These are phyloP conservation scores for Cornus controversa DNA, from an alignment of 148 eudicot genomes.

Conservation along the genomic window DNA sequence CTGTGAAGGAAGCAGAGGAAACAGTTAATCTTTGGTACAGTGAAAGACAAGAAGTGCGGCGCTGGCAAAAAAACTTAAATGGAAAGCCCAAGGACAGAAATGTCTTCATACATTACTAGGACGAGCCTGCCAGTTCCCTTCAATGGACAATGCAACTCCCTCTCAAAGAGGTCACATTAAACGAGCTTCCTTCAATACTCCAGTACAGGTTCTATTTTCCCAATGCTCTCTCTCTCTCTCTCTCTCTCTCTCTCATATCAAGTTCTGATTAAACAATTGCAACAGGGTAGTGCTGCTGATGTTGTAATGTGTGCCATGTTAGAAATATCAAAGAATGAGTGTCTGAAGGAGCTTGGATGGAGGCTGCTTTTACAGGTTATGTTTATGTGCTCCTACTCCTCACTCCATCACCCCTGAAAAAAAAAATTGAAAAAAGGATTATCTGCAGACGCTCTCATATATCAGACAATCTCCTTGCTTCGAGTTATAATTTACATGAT, in stretches of 20 bases:
- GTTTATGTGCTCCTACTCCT: background rate
- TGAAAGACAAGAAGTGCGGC: slow-evolving; percentile 75
- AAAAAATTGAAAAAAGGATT: no score
- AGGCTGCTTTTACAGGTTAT: slow-evolving; percentile 82
- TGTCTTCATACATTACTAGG: slow-evolving; percentile 82
- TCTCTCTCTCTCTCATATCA: background rate
- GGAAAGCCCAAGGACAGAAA: slow-evolving; percentile 46
- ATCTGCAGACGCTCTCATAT: background rate
- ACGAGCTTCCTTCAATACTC: slow-evolving; percentile 96
- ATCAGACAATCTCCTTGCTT: background rate
- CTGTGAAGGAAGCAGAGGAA: slow-evolving; percentile 78
- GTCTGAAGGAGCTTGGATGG: slow-evolving; percentile 89
- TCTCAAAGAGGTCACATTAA: slow-evolving; percentile 73
- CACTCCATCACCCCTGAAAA: background rate
- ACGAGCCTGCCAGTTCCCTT: slow-evolving; percentile 80
- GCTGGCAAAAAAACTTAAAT: slow-evolving; percentile 78
- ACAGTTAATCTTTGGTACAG: slow-evolving; percentile 89
- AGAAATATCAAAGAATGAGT: slow-evolving; percentile 63
- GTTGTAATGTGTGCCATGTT: slow-evolving; percentile 99
- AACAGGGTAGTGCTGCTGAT: slow-evolving; percentile 99
- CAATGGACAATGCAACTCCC: slow-evolving; percentile 33
- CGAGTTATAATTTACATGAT: background rate
- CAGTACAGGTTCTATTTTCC: slow-evolving; percentile 69
- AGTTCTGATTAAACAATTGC: background rate
- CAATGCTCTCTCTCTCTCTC: background rate